These are phyloP conservation scores for Cucumis cinereus DNA, from an alignment of 306 rosid species.

Conservation along the genomic window DNA sequence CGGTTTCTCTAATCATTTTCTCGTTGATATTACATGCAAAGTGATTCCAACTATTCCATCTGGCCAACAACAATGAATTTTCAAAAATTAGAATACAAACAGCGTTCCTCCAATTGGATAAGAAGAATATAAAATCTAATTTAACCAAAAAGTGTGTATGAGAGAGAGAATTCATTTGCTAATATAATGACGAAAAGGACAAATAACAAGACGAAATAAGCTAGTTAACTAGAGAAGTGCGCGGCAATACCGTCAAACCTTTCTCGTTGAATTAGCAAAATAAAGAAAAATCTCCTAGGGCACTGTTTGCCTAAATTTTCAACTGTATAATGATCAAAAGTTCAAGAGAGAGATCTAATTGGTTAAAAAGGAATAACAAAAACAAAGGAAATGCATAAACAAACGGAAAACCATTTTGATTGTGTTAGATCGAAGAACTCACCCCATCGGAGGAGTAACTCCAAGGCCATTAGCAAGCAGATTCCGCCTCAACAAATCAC, in stretches of 20 bases:
- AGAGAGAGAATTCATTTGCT: neutral
- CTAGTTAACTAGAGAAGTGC: neutral
- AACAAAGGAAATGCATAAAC: neutral
- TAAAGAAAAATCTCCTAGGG: neutral
- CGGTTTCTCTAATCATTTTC: constrained; percentile 56
- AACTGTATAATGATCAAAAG: neutral
- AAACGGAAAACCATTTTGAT: neutral
- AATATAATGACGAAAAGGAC: neutral
- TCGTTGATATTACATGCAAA: constrained; percentile 62
- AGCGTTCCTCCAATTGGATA: neutral
- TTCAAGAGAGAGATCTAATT: neutral
- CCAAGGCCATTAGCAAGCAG: constrained; percentile 78
- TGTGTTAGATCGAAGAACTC: neutral
- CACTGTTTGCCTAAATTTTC: neutral
- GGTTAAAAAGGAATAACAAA: neutral
- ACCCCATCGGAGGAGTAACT: constrained; percentile 96
- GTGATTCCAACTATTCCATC: constrained; percentile 99
- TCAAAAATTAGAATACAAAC: neutral
- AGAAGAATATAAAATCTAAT: neutral
- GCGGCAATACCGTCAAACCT: neutral
- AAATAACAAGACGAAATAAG: neutral
- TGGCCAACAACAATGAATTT: constrained; percentile 8
- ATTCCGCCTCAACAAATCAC: constrained; percentile 29
- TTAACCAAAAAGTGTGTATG: neutral
- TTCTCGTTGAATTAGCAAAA: neutral